phyloP scores from a whole-genome alignment of 1,139 yeast species.

The Hemisphaericaspora lyxosophila region DNA sequence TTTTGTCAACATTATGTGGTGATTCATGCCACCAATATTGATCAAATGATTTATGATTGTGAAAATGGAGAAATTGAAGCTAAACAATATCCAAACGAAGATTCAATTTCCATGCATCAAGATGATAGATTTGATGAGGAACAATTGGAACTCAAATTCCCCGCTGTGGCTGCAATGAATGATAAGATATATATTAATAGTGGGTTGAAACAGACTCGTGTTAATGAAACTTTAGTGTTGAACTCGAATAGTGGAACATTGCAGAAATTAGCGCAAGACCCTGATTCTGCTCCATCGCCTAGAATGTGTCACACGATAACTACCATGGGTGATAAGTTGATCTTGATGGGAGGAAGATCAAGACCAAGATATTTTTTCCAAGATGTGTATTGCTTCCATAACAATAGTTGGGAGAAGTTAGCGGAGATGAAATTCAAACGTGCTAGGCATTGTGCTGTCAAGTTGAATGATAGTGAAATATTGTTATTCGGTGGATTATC shows the following conservation, averaged over 20 bases:
- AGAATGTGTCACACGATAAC: constrained; percentile 65
- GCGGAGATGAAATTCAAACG: constrained; percentile 45
- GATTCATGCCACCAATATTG: constrained; percentile 59
- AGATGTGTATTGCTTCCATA: constrained; percentile 27
- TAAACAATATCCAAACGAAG: constrained; percentile 9
- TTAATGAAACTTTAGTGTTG: constrained; percentile 17
- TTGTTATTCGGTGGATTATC: constrained; percentile 47
- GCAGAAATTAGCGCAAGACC: constrained; percentile 3
- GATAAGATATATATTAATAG: constrained; percentile 45
- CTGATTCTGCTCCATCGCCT: constrained; percentile 26
- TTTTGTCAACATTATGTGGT: constrained; percentile 78
- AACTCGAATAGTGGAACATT: constrained; percentile 12
- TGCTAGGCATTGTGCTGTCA: constrained; percentile 54
- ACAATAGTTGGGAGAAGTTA: constrained; percentile 32
- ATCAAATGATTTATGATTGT: constrained; percentile 14
- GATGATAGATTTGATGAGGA: constrained; percentile 14
- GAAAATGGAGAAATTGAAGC: constrained; percentile 7
- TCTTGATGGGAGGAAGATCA: constrained; percentile 70
- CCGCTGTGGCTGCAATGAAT: constrained; percentile 34
- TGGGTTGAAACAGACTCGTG: constrained; percentile 53
- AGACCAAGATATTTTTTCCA: constrained; percentile 51
- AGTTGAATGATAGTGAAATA: constrained; percentile 30
- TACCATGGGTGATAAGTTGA: constrained; percentile 22
- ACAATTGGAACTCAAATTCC: constrained; percentile 43
- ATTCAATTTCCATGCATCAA: constrained; percentile 9